Evolutionary conservation across 495 filamentous ascomycete species (phyloP), one percentile per base, ranked within the genome.

Genomic region (Bacidia gigantensis): DNA sequence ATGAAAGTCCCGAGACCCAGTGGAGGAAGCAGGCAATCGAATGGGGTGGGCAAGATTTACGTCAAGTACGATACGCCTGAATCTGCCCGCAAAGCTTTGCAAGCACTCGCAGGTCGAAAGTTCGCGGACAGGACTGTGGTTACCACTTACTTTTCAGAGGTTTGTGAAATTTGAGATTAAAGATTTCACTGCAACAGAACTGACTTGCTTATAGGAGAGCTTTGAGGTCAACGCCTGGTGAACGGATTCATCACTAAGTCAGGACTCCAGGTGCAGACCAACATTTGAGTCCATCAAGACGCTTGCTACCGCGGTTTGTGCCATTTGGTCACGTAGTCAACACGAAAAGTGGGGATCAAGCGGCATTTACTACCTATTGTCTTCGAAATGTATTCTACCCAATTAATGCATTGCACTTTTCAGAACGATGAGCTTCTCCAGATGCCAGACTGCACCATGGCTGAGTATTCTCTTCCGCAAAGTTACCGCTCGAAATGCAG

Each of bases 71-170:
- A 90, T 45, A 78, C 70, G 2, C 69, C 78, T 5, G 86, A 89
- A 52, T 77, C 80, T 1, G 86, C 93, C n/a, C 80, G 82, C 46
- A 86, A 81, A 59, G 92, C 92, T 11, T 72, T 97, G 45, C 77
- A 81, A 57, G 81, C 87, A 39, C 75, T 98, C 53, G 93, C 93
- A 11, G 92, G 92, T 39, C 76, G 92, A 49, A 95, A 96, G 65
- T 98, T 97, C 62, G 85, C 87, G 1, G 87, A 95, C 67, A 79
- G 92, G 38, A 98, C 92, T 7, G 92, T 98, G 18, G 93, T 98
- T 29, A 87, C 86, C 9, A 95, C 93, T 12, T 95, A 89, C 67
- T 98, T 95, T 67, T 82, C 86, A 20, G 92, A 95, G 75, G 85
- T 86, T 69, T 66, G 75, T 52, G 10, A 40, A n/a, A 43, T 17